Evolutionary conservation across 306 rosid species (phyloP), one percentile per base, ranked within the genome.

Genomic region (Leucaena leucocephala): DNA sequence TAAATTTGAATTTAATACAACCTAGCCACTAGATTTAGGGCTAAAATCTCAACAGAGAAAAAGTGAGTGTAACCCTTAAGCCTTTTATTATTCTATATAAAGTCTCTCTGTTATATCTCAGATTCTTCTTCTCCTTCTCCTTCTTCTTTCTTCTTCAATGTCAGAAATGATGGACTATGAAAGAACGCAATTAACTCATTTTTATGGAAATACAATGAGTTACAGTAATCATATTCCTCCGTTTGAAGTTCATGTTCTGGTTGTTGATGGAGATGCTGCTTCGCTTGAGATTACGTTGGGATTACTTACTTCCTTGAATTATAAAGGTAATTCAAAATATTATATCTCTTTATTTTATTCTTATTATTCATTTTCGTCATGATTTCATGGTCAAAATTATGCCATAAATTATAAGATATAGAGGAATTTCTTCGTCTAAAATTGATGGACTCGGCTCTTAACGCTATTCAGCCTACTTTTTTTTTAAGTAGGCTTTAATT

Each of bases 181-280:
- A 35, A 6, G 11, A 14, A 27, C 27, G 27, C 27, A 27, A 14
- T 16, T 65, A 5, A n/a, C 12, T 34, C 6, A 63, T 68, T 40
- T 9, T 43, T 12, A 15, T 68, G 50, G 35, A 17, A 21, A 69
- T 7, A 45, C 5, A 2, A 10, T 42, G 4, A 49, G 55, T 3
- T 12, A 46, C 52, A 17, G 58, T 0, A 52, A 52, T 52, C 58
- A 17, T 34, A 27, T 27, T 27, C 39, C 61, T 78, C 84, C 84
- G 8, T 21, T 75, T 72, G 69, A 45, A 36, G 38, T 81, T 7
- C 49, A 58, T 57, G 76, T 81, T 11, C 55, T 81, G 63, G 64
- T 81, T 66, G 64, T 81, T 10, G 84, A 81, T 66, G 80, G 68
- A 21, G 80, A 81, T 57, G 70, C 65, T 55, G 36, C 71, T 17